phyloP scores from a whole-genome alignment of 176 grass and related monocot species.

The Avena insularis region DNA sequence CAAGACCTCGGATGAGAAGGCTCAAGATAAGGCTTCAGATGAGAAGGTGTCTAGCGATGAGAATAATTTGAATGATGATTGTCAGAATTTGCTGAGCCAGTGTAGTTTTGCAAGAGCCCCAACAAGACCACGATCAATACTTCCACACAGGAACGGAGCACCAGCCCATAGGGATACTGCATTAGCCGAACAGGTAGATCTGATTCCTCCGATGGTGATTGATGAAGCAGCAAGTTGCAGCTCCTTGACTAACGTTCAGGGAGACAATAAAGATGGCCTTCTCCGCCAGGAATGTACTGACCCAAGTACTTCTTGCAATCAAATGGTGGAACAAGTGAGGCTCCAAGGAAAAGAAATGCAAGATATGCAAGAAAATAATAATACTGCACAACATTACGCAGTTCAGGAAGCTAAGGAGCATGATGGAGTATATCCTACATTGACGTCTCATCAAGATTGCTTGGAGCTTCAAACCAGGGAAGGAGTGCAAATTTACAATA shows the following conservation, averaged over 20 bases:
- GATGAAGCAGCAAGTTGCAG: conserved; percentile 45
- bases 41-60: conserved; percentile 40
- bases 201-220: conserved; percentile 43
- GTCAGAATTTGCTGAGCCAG: conserved; percentile 52
- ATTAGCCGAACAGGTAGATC: conserved; percentile 43
- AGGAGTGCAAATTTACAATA: conserved; percentile 52
- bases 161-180: conserved; percentile 28
- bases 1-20: conserved; percentile 41
- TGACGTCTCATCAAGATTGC: conserved; percentile 43
- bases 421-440: conserved; percentile 36
- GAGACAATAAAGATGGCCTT: conserved; percentile 42
- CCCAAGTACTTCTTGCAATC: conserved; percentile 42
- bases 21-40: conserved; percentile 42
- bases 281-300: conserved; percentile 39
- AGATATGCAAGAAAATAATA: conserved; percentile 46
- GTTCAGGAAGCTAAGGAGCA: conserved; percentile 54
- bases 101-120: conserved; percentile 68
- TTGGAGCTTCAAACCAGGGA: conserved; percentile 44
- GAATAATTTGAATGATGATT: conserved; percentile 34
- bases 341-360: conserved; percentile 52
- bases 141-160: conserved; percentile 55
- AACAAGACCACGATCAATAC: conserved; percentile 63
- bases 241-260: conserved; percentile 38
- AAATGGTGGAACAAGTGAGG: conserved; percentile 42
- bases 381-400: conserved; percentile 39